Percentiles rank a stretch among this genome's conserved stretches.
These are phyloP conservation scores for Acacia concinna DNA, from an alignment of 331 rosid species.

Conservation along the genomic window DNA sequence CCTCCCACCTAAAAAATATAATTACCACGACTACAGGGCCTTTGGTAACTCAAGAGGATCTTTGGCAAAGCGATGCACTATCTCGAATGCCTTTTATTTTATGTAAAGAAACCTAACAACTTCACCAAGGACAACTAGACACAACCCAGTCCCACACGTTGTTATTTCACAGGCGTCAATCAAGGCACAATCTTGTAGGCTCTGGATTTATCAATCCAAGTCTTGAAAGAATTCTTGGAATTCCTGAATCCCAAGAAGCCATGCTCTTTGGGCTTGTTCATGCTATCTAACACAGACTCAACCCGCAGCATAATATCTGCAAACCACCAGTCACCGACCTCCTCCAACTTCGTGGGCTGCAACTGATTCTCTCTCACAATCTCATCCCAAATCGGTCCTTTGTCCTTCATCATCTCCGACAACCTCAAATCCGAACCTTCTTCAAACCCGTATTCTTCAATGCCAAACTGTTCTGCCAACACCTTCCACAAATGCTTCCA, in stretches of 20 bases:
- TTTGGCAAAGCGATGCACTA: no score
- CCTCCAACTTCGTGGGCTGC: slow-evolving; percentile 42
- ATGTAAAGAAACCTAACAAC: no score
- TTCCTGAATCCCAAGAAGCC: slow-evolving; percentile 74
- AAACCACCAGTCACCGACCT: slow-evolving; percentile 68
- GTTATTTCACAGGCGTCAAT: no score
- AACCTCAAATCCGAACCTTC: slow-evolving; percentile 43
- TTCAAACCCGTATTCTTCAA: slow-evolving; percentile 54
- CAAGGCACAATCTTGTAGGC: slow-evolving; percentile 60
- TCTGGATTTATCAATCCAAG: slow-evolving; percentile 56
- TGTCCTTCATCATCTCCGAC: slow-evolving; percentile 52
- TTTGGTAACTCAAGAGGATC: no score
- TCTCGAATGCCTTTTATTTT: no score
- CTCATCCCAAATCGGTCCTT: slow-evolving; percentile 52
- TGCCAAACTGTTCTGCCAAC: slow-evolving; percentile 63
- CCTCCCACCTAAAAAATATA: no score
- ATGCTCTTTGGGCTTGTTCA: slow-evolving; percentile 81
- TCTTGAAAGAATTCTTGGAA: slow-evolving; percentile 45
- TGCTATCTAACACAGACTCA: slow-evolving; percentile 38
- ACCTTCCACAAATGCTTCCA: slow-evolving; percentile 77
- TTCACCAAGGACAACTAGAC: no score
- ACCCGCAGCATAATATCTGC: slow-evolving; percentile 31
- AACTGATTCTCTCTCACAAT: slow-evolving; percentile 52
- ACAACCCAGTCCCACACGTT: no score
- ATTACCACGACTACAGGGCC: no score